Evolutionary conservation across 2,329 filamentous ascomycete genomes (phyloP).

Genomic region (Periconia sp.): DNA sequence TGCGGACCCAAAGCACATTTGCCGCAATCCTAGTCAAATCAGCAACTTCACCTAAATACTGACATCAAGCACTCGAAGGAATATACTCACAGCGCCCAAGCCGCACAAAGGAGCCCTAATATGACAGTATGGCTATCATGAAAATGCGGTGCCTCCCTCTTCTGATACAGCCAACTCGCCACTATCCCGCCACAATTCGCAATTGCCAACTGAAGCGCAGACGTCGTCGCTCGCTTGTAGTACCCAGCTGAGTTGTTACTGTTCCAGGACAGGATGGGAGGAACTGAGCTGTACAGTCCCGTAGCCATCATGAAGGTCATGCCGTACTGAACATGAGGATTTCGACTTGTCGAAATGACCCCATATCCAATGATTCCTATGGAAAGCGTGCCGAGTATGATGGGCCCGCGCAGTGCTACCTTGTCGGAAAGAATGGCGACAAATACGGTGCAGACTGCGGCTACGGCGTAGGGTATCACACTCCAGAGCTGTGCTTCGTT

Average conservation of each 20-base stretch:
- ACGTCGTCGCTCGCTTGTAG: constrained; percentile 72
- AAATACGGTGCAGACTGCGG: constrained; percentile 57
- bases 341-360: constrained; percentile 62
- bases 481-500: constrained; percentile 68
- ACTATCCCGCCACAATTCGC: constrained; percentile 73
- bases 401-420: constrained; percentile 61
- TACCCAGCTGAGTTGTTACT: constrained; percentile 72
- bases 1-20: constrained; percentile 67
- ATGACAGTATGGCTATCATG: constrained; percentile 67
- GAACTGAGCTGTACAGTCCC: constrained; percentile 68
- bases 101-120: constrained; percentile 63
- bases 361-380: constrained; percentile 72
- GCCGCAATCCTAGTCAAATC: constrained; percentile 60
- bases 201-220: constrained; percentile 68
- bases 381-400: constrained; percentile 69
- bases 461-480: constrained; percentile 68
- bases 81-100: constrained; percentile 71
- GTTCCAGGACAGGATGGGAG: constrained; percentile 68
- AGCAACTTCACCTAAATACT: constrained; percentile 16
- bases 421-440: constrained; percentile 65
- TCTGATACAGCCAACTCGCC: constrained; percentile 68
- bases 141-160: constrained; percentile 61
- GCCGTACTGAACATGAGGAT: constrained; percentile 62
- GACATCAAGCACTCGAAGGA: background rate
- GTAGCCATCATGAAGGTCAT: constrained; percentile 73